Evolutionary conservation across 2,329 filamentous ascomycete genomes (phyloP).

Genomic region (Thielaviopsis populi): DNA sequence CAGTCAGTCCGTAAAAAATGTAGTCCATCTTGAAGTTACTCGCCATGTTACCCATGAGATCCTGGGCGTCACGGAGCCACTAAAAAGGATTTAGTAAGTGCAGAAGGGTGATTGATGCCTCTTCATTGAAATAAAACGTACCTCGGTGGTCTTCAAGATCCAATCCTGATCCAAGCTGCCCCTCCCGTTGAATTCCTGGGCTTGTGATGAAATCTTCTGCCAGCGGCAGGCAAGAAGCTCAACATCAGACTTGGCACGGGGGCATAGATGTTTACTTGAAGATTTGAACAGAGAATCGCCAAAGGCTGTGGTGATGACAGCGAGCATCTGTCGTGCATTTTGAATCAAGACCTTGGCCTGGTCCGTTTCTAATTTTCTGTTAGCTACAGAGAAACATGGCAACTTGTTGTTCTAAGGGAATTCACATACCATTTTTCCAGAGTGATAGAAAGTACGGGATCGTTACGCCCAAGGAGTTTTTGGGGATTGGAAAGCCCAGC

Average conservation of each 20-base stretch:
- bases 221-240: slow-evolving; percentile 56
- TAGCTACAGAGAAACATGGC: slow-evolving; percentile 17
- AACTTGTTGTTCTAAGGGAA: not conserved
- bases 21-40: slow-evolving; percentile 69
- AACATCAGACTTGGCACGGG: slow-evolving; percentile 24
- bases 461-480: slow-evolving; percentile 80
- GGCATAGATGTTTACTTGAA: slow-evolving; percentile 3
- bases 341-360: slow-evolving; percentile 53
- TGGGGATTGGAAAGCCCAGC: slow-evolving; percentile 72
- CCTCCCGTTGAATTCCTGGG: not conserved
- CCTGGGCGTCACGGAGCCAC: slow-evolving; percentile 61
- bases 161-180: not conserved
- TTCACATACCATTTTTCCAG: slow-evolving; percentile 48
- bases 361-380: slow-evolving; percentile 29
- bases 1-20: slow-evolving; percentile 31
- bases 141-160: slow-evolving; percentile 6
- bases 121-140: not conserved
- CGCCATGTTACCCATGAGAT: slow-evolving; percentile 71
- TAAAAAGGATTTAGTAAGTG: not conserved
- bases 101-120: not conserved
- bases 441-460: slow-evolving; percentile 65
- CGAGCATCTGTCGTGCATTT: slow-evolving; percentile 69
- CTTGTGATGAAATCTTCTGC: slow-evolving; percentile 25
- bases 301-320: slow-evolving; percentile 62
- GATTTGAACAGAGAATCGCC: slow-evolving; percentile 26